Evolutionary conservation across 208 protist species (phyloP).

Genomic region (Naegleria fowleri): DNA sequence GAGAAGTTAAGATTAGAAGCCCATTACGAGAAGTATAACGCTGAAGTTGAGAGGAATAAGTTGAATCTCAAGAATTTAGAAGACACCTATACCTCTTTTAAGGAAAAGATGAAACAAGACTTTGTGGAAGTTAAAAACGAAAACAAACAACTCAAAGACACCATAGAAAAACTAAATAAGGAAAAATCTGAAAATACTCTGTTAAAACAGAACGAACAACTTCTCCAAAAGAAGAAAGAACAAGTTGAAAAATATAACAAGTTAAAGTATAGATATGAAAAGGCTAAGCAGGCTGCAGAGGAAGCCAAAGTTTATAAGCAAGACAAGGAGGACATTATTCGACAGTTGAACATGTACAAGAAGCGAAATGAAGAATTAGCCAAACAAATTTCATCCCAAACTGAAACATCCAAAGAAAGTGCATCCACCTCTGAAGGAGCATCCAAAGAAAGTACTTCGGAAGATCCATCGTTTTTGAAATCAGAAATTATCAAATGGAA

Average conservation of each 20-base stretch:
- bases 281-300: neutral
- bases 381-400: neutral
- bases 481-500: slow-evolving; percentile 3
- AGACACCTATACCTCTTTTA: neutral
- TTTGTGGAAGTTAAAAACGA: neutral
- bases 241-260: neutral
- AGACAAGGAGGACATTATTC: neutral
- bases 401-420: neutral
- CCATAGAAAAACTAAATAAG: neutral
- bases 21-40: neutral
- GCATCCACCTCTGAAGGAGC: neutral
- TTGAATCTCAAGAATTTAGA: neutral
- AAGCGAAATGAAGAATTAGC: neutral
- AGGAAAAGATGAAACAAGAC: neutral
- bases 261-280: neutral
- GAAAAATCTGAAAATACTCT: neutral
- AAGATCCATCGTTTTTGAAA: neutral
- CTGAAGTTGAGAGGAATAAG: neutral
- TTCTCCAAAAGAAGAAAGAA: neutral
- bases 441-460: neutral
- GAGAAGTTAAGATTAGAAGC: neutral
- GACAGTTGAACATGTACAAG: neutral
- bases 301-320: neutral
- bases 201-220: neutral
- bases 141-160: neutral